These are phyloP conservation scores for Phytophthora melonis DNA, from an alignment of 352 stramenopile species.

Conservation along the genomic window DNA sequence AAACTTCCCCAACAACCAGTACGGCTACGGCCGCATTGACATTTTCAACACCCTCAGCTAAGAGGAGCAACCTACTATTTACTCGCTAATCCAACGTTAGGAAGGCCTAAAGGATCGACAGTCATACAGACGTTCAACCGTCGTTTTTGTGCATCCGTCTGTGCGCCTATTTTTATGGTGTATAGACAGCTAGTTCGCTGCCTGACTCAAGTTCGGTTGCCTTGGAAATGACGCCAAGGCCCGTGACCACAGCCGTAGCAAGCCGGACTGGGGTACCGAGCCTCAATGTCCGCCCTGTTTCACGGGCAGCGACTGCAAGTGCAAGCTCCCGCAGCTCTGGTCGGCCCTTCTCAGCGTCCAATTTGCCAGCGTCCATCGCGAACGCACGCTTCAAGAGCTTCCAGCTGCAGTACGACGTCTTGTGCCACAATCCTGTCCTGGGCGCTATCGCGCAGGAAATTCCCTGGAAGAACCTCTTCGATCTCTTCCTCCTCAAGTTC, in stretches of 20 bases:
- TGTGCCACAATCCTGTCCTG: slow-evolving; percentile 59
- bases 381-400: slow-evolving; percentile 65
- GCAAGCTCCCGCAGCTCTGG: slow-evolving; percentile 28
- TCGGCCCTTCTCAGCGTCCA: slow-evolving; percentile 59
- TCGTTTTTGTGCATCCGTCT: neutral
- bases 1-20: slow-evolving; percentile 70
- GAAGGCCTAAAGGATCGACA: neutral
- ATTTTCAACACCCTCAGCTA: slow-evolving; percentile 43
- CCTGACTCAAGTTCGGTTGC: neutral
- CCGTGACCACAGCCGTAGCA: slow-evolving; percentile 24
- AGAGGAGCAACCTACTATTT: neutral
- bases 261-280: slow-evolving; percentile 1
- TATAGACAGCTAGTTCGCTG: neutral
- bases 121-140: neutral
- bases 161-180: slow-evolving; percentile 12
- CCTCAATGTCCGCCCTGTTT: slow-evolving; percentile 11
- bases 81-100: neutral
- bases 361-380: slow-evolving; percentile 51
- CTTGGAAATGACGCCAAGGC: slow-evolving; percentile 15
- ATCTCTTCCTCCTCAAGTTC: slow-evolving; percentile 65
- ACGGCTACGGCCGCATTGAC: slow-evolving; percentile 61
- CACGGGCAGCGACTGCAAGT: slow-evolving; percentile 7
- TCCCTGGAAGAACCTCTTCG: slow-evolving; percentile 69
- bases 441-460: slow-evolving; percentile 54
- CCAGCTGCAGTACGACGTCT: slow-evolving; percentile 62